Evolutionary conservation across 1,139 yeast species (phyloP), one percentile per base, ranked within the genome.

Genomic region (Torulaspora globosa): DNA sequence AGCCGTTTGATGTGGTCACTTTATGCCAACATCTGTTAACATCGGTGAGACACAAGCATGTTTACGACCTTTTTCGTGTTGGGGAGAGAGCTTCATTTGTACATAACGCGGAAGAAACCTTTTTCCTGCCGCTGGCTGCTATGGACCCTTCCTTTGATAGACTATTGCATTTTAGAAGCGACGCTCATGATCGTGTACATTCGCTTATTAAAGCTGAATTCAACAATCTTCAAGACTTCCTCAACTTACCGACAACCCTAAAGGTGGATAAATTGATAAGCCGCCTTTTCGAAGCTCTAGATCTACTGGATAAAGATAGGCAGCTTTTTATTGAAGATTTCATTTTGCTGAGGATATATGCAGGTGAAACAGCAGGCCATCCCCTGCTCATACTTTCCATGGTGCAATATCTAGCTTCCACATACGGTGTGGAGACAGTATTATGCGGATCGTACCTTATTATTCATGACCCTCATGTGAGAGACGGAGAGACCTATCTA

Each of bases 61-160:
- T 57, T 15, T 54, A 55, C 42, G 43, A 49, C 12, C 48, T 51
- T 30, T 40, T 50, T 18, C 36, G 35, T 12, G 16, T 37, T 23
- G 28, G 28, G 19, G 44, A 33, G 10, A 35, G 42, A 2, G 21
- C 28, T 11, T 32, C 36, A 2, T 43, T 44, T 41, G 48, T 42
- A 2, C 50, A 46, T 19, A 43, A 44, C 6, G 52, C 53, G 12
- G 52, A 55, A 38, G 56, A 52, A 28, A 39, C 50, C n/a, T 36
- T 58, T 16, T 51, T 56, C 14, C 32, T 59, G 21, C 52, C 55
- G 16, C 41, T 58, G 21, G 48, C 58, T 11, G 55, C 57, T 4
- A 50, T 60, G 49, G 65, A 60, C 40, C 52, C 54, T 11, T 49
- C 58, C 6, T 60, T 53, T 49, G 57, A 58, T 48, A 45, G 49